These are phyloP conservation scores for Leucosporidium creatinivorum DNA, from an alignment of 768 basidiomycete genomes.

Conservation along the genomic window DNA sequence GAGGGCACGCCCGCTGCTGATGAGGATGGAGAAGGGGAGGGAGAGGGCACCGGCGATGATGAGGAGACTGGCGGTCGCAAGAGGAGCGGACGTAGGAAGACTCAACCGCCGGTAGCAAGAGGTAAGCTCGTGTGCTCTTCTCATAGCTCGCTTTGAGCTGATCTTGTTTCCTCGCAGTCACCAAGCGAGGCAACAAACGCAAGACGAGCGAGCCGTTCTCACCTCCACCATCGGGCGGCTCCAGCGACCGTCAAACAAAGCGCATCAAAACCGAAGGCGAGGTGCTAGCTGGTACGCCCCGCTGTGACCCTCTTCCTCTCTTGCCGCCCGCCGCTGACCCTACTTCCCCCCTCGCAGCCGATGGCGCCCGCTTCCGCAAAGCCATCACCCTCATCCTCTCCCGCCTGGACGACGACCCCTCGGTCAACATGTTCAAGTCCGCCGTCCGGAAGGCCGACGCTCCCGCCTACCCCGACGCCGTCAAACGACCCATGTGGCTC, in stretches of 20 bases:
- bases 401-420: conserved; percentile 11
- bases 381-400: conserved; percentile 6
- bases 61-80: too few relatives aligned
- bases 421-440: conserved; percentile 21
- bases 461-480: conserved; percentile 18
- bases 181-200: conserved; percentile 6
- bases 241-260: background rate
- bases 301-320: too few relatives aligned
- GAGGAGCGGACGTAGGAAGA: too few relatives aligned
- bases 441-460: conserved; percentile 10
- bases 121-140: too few relatives aligned
- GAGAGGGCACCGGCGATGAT: background rate
- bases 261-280: conserved; percentile 4
- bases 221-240: background rate
- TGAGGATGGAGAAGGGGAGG: background rate
- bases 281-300: background rate
- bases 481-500: conserved; percentile 17
- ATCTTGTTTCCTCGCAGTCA: background rate
- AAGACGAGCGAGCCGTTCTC: conserved; percentile 6
- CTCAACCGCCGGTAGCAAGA: too few relatives aligned
- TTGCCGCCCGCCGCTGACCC: background rate
- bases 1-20: background rate
- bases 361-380: background rate
- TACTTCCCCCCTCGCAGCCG: background rate
- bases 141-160: too few relatives aligned